Evolutionary conservation across 805 yeast genomes (phyloP).

Genomic region (Ogataea pilisensis): DNA sequence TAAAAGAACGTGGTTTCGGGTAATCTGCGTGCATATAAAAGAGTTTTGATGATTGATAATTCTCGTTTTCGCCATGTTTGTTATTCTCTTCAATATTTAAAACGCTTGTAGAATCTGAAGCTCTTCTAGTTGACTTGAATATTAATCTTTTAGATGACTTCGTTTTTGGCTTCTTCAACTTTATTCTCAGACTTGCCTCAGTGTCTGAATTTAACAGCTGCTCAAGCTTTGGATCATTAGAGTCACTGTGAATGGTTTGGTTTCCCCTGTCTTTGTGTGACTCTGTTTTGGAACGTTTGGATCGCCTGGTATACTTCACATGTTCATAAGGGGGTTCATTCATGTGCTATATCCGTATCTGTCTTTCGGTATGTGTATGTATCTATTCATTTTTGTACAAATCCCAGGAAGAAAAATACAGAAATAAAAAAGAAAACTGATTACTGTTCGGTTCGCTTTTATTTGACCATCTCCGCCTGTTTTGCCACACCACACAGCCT

Average conservation of each 20-base stretch:
- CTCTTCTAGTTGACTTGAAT: background rate
- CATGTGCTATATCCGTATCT: background rate
- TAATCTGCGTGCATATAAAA: too few relatives aligned
- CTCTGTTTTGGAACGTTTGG: background rate
- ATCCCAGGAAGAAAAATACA: too few relatives aligned
- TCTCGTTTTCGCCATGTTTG: background rate
- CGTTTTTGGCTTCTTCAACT: background rate
- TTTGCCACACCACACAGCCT: background rate
- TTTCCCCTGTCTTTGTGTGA: background rate
- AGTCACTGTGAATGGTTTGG: background rate
- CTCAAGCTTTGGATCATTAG: too few relatives aligned
- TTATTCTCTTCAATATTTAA: too few relatives aligned
- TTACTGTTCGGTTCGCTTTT: background rate
- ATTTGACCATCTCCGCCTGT: background rate
- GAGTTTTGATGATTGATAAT: too few relatives aligned
- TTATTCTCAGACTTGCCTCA: background rate
- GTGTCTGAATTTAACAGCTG: too few relatives aligned
- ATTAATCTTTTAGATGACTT: background rate
- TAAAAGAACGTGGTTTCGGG: too few relatives aligned
- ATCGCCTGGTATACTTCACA: background rate
- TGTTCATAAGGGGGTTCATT: background rate
- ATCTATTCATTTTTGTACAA: too few relatives aligned
- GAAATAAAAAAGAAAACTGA: too few relatives aligned
- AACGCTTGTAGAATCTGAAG: background rate
- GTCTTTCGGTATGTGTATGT: too few relatives aligned